Percentiles rank a stretch among this genome's conserved stretches.
phyloP scores from a whole-genome alignment of 345 rosid genomes.

The Ceriops zippeliana region DNA sequence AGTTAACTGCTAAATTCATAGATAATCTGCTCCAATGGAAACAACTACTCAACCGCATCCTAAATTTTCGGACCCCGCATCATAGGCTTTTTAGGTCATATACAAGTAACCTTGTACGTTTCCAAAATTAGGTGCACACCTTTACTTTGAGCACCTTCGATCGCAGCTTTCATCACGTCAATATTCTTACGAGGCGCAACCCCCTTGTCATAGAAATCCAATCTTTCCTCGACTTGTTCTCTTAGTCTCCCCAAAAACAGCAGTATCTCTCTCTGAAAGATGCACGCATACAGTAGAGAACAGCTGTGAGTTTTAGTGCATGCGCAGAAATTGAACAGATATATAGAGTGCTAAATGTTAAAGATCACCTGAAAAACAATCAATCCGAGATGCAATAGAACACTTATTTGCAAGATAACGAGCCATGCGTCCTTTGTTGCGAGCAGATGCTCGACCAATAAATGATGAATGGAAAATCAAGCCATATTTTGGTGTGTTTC shows the following conservation, averaged over 20 bases:
- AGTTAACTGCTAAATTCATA: neutral
- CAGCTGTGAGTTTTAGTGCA: neutral
- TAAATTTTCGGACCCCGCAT: no score
- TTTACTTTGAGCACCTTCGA: slow-evolving; percentile 45
- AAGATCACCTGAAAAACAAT: slow-evolving; percentile 76
- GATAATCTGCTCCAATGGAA: no score
- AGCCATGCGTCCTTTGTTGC: slow-evolving; percentile 95
- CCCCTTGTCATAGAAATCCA: slow-evolving; percentile 92
- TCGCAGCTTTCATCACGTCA: slow-evolving; percentile 86
- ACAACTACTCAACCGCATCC: no score
- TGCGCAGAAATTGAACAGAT: neutral
- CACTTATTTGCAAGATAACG: slow-evolving; percentile 96
- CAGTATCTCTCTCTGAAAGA: slow-evolving; percentile 50
- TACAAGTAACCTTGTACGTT: neutral
- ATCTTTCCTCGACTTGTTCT: slow-evolving; percentile 92
- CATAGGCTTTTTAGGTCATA: no score
- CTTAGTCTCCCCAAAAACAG: slow-evolving; percentile 79
- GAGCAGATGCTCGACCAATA: slow-evolving; percentile 83
- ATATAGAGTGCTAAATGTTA: neutral
- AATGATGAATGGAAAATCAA: slow-evolving; percentile 90
- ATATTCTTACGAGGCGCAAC: slow-evolving; percentile 93
- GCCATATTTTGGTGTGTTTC: slow-evolving; percentile 97
- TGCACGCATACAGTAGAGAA: neutral
- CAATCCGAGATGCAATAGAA: slow-evolving; percentile 89
- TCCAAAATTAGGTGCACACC: slow-evolving; percentile 30